These are phyloP conservation scores for Fusarium sp. DNA, from an alignment of 2,329 filamentous ascomycete species.

Conservation along the genomic window DNA sequence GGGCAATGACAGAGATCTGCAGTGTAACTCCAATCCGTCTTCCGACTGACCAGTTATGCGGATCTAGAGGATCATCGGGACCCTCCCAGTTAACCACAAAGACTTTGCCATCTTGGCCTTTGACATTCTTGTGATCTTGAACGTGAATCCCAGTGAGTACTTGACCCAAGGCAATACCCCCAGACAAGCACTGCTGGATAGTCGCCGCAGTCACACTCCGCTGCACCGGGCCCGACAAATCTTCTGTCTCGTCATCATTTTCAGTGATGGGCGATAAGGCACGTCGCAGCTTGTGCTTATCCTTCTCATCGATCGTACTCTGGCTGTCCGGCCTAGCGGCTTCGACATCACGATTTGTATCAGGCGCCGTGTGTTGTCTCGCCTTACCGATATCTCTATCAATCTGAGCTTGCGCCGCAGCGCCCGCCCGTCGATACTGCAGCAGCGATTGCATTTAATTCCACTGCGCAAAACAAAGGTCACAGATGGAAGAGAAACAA, in stretches of 20 bases:
- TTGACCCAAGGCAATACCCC: slow-evolving; percentile 45
- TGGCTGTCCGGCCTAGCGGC: background rate
- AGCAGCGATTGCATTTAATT: slow-evolving; percentile 40
- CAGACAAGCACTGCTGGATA: slow-evolving; percentile 23
- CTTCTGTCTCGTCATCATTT: background rate
- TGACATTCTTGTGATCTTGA: slow-evolving; percentile 42
- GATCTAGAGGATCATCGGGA: slow-evolving; percentile 58
- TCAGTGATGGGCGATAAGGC: slow-evolving; percentile 1
- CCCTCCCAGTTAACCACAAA: slow-evolving; percentile 52
- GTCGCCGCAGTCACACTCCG: slow-evolving; percentile 14
- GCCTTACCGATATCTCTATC: slow-evolving; percentile 37
- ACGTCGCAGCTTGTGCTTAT: background rate
- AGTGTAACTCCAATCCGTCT: slow-evolving; percentile 56
- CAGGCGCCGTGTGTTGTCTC: background rate
- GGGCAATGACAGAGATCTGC: slow-evolving; percentile 61
- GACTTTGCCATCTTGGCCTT: slow-evolving; percentile 48
- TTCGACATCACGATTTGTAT: background rate
- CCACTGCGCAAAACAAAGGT: background rate
- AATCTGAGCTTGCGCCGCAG: slow-evolving; percentile 41
- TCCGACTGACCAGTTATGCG: slow-evolving; percentile 60
- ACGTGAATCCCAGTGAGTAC: slow-evolving; percentile 51
- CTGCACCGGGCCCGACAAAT: background rate
- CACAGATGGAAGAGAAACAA: background rate
- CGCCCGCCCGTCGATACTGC: slow-evolving; percentile 36
- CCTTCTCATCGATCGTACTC: background rate